Conservation (phyloP, 2,329 filamentous ascomycete species). For the Fusarium foetens region DNA sequence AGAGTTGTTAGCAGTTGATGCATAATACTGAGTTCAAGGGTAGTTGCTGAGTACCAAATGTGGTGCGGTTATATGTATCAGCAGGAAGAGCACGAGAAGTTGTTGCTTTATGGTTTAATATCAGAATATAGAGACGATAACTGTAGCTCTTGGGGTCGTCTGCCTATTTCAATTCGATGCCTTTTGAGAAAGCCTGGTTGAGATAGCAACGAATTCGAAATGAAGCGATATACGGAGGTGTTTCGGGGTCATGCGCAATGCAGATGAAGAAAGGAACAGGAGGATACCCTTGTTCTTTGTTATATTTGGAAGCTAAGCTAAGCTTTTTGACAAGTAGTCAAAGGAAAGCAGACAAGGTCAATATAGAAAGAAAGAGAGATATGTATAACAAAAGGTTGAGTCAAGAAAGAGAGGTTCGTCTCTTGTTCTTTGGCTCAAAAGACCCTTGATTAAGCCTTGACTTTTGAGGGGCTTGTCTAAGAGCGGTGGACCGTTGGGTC, state of each 20-base stretch:
- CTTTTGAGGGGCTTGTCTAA: slow-evolving; percentile 43
- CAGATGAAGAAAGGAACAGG: slow-evolving; percentile 35
- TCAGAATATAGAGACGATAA: not conserved
- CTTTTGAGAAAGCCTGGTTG: slow-evolving; percentile 12
- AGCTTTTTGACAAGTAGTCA: slow-evolving; percentile 31
- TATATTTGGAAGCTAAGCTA: slow-evolving; percentile 44
- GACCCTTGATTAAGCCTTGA: slow-evolving; percentile 41
- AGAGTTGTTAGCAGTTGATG: slow-evolving; percentile 20
- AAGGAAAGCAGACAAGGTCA: slow-evolving; percentile 17
- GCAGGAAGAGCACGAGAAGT: not conserved
- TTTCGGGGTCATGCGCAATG: slow-evolving; percentile 35
- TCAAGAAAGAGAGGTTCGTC: slow-evolving; percentile 10
- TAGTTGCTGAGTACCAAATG: slow-evolving; percentile 26
- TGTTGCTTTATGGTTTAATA: not conserved
- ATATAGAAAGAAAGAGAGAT: slow-evolving; percentile 14
- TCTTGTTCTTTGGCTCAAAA: slow-evolving; percentile 33
- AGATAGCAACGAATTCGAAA: slow-evolving; percentile 35
- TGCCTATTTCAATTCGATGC: slow-evolving; percentile 15
- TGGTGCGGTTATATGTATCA: not conserved
- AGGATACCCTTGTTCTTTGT: slow-evolving; percentile 26
- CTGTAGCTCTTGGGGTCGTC: not conserved
- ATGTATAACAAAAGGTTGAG: slow-evolving; percentile 6
- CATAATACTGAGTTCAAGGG: not conserved
- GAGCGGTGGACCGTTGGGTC: slow-evolving; percentile 47
- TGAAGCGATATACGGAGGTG: slow-evolving; percentile 32